Conservation (phyloP, 257 asterid species). For the Paulownia fortunei region DNA sequence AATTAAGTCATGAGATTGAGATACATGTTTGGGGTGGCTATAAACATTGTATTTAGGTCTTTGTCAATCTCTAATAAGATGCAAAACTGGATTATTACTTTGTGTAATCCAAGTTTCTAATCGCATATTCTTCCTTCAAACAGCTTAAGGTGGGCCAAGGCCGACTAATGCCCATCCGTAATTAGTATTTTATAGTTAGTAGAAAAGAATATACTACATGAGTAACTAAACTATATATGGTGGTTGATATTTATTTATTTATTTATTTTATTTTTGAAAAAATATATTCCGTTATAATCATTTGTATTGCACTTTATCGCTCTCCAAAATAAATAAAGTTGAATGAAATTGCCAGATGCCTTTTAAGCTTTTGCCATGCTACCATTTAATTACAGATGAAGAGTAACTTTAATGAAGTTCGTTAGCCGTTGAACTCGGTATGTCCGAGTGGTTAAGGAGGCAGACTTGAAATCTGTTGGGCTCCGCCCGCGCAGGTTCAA, state of each 20-base stretch:
- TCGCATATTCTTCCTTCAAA: not conserved
- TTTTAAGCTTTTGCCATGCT: no score
- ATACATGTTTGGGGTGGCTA: not conserved
- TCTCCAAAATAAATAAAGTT: no score
- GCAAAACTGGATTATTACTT: not conserved
- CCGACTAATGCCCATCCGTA: not conserved
- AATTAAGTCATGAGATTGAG: not conserved
- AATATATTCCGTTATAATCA: no score
- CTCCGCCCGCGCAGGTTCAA: slow-evolving; percentile 1
- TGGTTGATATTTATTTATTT: no score
- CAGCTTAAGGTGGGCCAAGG: not conserved
- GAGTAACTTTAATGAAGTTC: no score
- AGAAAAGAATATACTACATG: no score
- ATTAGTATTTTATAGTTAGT: not conserved
- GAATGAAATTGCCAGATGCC: no score
- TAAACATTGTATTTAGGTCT: not conserved
- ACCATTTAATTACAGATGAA: no score
- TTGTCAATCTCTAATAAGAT: not conserved
- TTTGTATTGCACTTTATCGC: no score
- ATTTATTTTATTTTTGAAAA: no score
- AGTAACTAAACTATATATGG: no score
- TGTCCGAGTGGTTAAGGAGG: slow-evolving; percentile 2
- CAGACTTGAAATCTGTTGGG: slow-evolving; percentile 3
- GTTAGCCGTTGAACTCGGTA: not conserved
- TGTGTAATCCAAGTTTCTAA: not conserved